Evolutionary conservation across 805 yeast genomes (phyloP).

Genomic region (Lipomyces yamanashiensis): DNA sequence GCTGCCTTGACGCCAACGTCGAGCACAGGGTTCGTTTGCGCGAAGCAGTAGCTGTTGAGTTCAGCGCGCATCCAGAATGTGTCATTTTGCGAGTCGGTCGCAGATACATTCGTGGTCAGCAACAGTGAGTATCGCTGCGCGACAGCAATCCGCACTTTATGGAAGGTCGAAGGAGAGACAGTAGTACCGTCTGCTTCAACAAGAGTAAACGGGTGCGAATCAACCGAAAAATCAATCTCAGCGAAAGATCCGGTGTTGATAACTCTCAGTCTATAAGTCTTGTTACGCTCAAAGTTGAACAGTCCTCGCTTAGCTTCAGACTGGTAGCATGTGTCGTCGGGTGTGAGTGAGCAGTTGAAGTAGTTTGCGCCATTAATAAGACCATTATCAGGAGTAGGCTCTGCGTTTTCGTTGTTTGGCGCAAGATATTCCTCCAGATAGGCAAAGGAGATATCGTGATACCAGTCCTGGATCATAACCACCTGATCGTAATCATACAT

Average conservation of each 20-base stretch:
- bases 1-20: constrained; percentile 46
- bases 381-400: constrained; percentile 50
- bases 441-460: constrained; percentile 47
- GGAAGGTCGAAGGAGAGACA: constrained; percentile 39
- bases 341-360: constrained; percentile 42
- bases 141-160: constrained; percentile 53
- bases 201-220: constrained; percentile 40
- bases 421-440: constrained; percentile 48
- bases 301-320: constrained; percentile 35
- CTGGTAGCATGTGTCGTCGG: constrained; percentile 41
- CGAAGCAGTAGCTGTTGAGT: constrained; percentile 48
- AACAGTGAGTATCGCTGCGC: constrained; percentile 83
- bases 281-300: constrained; percentile 24
- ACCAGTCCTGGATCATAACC: constrained; percentile 50
- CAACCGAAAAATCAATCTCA: constrained; percentile 44
- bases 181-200: constrained; percentile 47
- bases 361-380: constrained; percentile 49
- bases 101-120: constrained; percentile 55
- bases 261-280: constrained; percentile 39
- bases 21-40: constrained; percentile 45
- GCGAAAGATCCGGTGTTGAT: constrained; percentile 46
- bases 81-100: constrained; percentile 39
- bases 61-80: constrained; percentile 50
- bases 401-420: constrained; percentile 49
- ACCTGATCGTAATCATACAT: constrained; percentile 45